These are phyloP conservation scores for Linderniella brevidens DNA, from an alignment of 257 asterid genomes.

Conservation along the genomic window DNA sequence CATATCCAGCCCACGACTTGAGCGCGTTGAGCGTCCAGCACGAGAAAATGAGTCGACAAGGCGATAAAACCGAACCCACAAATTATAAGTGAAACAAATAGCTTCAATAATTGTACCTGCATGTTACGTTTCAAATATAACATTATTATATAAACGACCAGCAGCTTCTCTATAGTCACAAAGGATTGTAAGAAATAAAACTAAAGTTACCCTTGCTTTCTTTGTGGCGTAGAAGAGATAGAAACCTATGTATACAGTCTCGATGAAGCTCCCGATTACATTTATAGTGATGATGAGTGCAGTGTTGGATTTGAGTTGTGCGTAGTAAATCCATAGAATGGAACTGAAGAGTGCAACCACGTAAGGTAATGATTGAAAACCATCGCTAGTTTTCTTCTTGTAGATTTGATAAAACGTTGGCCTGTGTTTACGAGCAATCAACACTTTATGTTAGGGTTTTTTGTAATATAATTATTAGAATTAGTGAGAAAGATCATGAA, in stretches of 20 bases:
- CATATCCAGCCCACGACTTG: constrained; percentile 41
- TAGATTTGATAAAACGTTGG: constrained; percentile 40
- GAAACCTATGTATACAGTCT: constrained; percentile 33
- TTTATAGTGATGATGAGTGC: constrained; percentile 58
- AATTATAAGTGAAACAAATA: constrained; percentile 17
- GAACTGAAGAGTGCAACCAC: constrained; percentile 46
- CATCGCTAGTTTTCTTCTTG: constrained; percentile 47
- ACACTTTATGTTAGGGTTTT: background rate
- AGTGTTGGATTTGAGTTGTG: constrained; percentile 37
- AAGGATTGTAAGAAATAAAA: background rate
- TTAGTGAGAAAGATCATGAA: background rate
- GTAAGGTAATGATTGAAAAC: constrained; percentile 45
- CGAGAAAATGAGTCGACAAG: constrained; percentile 22
- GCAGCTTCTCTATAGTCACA: background rate
- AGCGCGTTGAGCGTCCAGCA: constrained; percentile 16
- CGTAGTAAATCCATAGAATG: constrained; percentile 60
- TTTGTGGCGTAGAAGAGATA: constrained; percentile 33
- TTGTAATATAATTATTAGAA: background rate
- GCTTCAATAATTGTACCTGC: constrained; percentile 15
- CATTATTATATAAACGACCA: background rate
- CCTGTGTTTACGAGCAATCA: constrained; percentile 11
- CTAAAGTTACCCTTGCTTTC: constrained; percentile 20
- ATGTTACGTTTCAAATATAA: too few relatives aligned
- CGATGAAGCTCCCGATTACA: constrained; percentile 38
- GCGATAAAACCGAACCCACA: constrained; percentile 29